These are phyloP conservation scores for Aspergillus flavus DNA, from an alignment of 2,329 filamentous ascomycete genomes.

Conservation along the genomic window DNA sequence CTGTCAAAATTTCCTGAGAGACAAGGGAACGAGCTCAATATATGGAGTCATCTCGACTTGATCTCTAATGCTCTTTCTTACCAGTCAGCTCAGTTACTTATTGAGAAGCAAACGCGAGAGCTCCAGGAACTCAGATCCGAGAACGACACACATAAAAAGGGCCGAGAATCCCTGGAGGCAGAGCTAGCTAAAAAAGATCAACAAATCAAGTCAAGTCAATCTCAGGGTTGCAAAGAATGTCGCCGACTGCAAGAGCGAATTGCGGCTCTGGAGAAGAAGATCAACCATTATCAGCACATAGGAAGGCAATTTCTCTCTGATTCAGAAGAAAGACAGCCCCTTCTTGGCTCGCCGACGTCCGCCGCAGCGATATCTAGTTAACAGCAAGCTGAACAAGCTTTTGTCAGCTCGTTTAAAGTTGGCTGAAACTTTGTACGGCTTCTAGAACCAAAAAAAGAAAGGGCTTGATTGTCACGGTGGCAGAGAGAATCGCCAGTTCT, in stretches of 20 bases:
- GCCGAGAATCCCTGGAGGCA: neutral
- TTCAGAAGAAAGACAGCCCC: neutral
- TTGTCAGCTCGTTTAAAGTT: neutral
- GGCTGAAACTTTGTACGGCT: no score
- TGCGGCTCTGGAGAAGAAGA: neutral
- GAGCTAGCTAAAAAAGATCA: neutral
- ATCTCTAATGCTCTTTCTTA: neutral
- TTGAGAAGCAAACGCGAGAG: neutral
- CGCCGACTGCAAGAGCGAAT: neutral
- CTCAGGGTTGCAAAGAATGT: neutral
- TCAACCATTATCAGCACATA: neutral
- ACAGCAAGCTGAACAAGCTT: neutral
- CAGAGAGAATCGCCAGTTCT: no score
- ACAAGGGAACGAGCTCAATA: neutral
- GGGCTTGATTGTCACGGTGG: no score
- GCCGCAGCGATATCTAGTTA: neutral
- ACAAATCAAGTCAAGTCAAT: neutral
- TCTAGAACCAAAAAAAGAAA: no score
- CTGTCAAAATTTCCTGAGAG: neutral
- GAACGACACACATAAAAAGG: neutral
- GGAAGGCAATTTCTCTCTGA: neutral
- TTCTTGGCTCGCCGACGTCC: neutral
- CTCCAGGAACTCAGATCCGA: neutral
- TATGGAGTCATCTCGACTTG: no score
- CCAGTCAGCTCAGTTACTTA: neutral